A percentile compares a stretch with the other conserved stretches of the same genome.
phyloP scores from a whole-genome alignment of 192 early-diverging fungal genomes.

The Podila horticola region DNA sequence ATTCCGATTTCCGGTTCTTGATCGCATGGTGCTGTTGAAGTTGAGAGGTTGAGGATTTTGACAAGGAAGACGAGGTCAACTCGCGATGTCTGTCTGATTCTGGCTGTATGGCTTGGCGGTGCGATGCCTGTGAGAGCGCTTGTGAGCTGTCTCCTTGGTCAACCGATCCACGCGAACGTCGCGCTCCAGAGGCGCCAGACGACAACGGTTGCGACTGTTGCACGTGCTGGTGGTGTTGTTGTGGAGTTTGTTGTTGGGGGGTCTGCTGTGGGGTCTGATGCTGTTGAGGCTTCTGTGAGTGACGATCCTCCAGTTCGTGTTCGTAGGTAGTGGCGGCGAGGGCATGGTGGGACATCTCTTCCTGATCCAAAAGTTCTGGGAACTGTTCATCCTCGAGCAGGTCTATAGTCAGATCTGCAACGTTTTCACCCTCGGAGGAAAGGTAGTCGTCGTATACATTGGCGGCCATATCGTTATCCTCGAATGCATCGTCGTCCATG shows the following conservation, averaged over 20 bases:
- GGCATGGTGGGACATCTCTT: slow-evolving; percentile 36
- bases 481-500: slow-evolving; percentile 33
- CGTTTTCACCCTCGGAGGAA: slow-evolving; percentile 42
- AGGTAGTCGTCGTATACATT: slow-evolving; percentile 41
- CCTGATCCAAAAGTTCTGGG: slow-evolving; percentile 25
- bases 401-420: slow-evolving; percentile 53
- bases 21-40: background rate
- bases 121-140: background rate
- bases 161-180: background rate
- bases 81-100: background rate
- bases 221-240: slow-evolving; percentile 25
- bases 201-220: background rate
- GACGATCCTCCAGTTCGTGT: slow-evolving; percentile 30
- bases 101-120: background rate
- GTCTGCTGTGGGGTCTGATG: slow-evolving; percentile 7
- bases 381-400: slow-evolving; percentile 48
- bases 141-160: background rate
- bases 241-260: background rate
- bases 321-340: slow-evolving; percentile 26
- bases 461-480: slow-evolving; percentile 1
- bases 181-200: background rate
- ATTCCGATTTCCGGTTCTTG: slow-evolving; percentile 3
- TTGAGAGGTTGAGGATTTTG: background rate
- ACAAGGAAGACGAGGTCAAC: background rate
- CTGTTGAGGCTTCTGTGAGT: background rate